Evolutionary conservation across 2,329 filamentous ascomycete genomes (phyloP).

Genomic region (Monosporascus sp.): DNA sequence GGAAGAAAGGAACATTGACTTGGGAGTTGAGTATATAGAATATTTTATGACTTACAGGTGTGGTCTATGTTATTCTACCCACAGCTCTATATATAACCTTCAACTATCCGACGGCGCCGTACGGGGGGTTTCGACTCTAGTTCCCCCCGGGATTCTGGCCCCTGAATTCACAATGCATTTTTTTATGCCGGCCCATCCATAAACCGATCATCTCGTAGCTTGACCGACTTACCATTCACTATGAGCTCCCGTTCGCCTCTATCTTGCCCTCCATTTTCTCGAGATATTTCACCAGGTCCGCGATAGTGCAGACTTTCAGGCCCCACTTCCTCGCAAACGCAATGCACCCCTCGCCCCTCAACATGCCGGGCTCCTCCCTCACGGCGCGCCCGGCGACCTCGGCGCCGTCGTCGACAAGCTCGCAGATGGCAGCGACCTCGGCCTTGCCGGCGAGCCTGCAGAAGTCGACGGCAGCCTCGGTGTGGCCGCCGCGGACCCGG

Average conservation of each 20-base stretch:
- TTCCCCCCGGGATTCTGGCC: too few species aligned
- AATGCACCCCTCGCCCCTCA: constrained; percentile 83
- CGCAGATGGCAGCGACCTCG: constrained; percentile 78
- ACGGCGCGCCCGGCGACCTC: constrained; percentile 64
- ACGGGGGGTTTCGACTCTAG: not conserved
- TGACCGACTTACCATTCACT: not conserved
- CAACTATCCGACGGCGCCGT: not conserved
- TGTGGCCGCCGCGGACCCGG: constrained; percentile 75
- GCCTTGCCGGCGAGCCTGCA: constrained; percentile 77
- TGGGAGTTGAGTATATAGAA: not conserved
- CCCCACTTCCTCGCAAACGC: constrained; percentile 84
- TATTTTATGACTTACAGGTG: not conserved
- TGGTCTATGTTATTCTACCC: not conserved
- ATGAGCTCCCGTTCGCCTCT: constrained; percentile 35
- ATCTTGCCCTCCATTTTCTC: constrained; percentile 67
- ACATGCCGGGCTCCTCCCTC: constrained; percentile 72
- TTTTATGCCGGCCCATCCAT: not conserved
- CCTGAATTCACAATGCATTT: too few species aligned
- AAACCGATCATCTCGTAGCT: not conserved
- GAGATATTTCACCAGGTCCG: constrained; percentile 75
- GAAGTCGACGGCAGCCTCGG: constrained; percentile 88
- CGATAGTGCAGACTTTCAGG: constrained; percentile 91
- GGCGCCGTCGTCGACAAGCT: constrained; percentile 83
- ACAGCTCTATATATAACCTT: not conserved
- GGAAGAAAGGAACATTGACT: not conserved